These are phyloP conservation scores for Xylaria arbuscula DNA, from an alignment of 2,329 filamentous ascomycete genomes.

Conservation along the genomic window DNA sequence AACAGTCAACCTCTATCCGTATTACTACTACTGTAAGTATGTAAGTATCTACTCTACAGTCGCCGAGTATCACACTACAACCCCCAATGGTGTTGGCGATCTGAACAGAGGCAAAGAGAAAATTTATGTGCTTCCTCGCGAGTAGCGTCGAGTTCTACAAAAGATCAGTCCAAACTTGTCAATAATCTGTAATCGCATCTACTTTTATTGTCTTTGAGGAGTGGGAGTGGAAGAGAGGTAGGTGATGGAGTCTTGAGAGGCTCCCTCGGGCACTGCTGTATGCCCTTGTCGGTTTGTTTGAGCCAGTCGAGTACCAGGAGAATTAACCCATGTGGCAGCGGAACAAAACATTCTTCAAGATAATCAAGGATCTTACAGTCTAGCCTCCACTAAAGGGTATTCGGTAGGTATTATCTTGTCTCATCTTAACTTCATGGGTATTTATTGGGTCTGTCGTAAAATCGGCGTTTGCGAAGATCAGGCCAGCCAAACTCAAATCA, in stretches of 20 bases:
- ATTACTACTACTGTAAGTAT: not conserved
- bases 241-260: not conserved
- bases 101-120: not conserved
- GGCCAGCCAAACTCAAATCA: not conserved
- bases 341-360: constrained; percentile 16
- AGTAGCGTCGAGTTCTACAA: too few species aligned
- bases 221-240: not conserved
- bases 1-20: not conserved
- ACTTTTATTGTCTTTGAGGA: not conserved
- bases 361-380: not conserved
- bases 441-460: not conserved
- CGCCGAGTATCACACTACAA: not conserved
- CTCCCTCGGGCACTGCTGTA: not conserved
- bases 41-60: too few species aligned
- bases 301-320: constrained; percentile 8
- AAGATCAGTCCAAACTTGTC: not conserved
- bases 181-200: not conserved
- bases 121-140: not conserved
- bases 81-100: not conserved
- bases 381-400: not conserved
- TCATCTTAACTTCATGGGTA: not conserved
- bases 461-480: not conserved
- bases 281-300: not conserved
- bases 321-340: constrained; percentile 20
- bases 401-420: not conserved